Evolutionary conservation across 192 early-diverging fungal genomes (phyloP), one percentile per base, ranked within the genome.

Genomic region (Backusella mclennaniae): DNA sequence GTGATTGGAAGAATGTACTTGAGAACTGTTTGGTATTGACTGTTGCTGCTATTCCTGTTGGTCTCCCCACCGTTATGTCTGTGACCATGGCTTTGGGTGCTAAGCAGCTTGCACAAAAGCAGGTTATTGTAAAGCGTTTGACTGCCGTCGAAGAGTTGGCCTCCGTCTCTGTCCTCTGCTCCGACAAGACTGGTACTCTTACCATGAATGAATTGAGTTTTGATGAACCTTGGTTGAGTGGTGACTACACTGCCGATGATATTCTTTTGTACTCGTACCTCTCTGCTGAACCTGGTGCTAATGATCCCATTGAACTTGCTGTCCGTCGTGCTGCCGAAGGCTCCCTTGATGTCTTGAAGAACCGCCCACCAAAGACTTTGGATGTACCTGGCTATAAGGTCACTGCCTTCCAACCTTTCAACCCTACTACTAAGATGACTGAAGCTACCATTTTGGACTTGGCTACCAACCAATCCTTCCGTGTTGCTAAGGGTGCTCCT

Each of bases 11-110:
- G 23, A 85, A 85, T 35, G 87, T 87, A 35, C 86, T 92, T 76
- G 87, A 91, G 36, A 89, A 90, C 38, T 81, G 94, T 71, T 83
- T 97, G 44, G 89, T 97, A 73, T 84, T 97, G 68, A 95, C 94
- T 3, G 92, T 97, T 7, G 95, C 95, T 41, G 94, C 95, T 70
- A 96, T 97, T 73, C 96, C 96, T 29, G 92, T 96, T 12, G 96
- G 96, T 83, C 90, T 97, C 29, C 96, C 95, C 19, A 95, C 96
- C 0, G 94, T 97, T 59, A 90, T 96, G 89, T 91, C 94, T 17
- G 95, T 97, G 29, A 97, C 96, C 59, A 96, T 97, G 95, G 96
- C 96, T 6, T 90, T 97, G 36, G 96, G 96, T 67, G 95, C 95
- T 49, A 86, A 89, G 73, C 89, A 94, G 83, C 86, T 97, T 31